These are phyloP conservation scores for Brassica napus DNA, from an alignment of 345 rosid genomes.

Conservation along the genomic window DNA sequence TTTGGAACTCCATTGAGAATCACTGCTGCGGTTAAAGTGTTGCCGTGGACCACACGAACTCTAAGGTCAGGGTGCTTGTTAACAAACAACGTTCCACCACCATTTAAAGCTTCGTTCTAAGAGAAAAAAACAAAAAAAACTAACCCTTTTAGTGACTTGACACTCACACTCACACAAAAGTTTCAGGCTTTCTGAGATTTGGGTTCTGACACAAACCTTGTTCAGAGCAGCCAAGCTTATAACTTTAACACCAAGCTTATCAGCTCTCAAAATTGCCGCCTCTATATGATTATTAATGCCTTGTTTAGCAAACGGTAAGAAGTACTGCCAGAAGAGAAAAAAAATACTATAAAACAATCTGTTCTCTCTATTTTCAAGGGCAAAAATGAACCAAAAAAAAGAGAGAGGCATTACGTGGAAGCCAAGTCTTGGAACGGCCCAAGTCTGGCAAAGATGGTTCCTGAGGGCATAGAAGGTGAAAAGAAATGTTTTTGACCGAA, in stretches of 20 bases:
- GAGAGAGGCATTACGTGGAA: constrained; percentile 59
- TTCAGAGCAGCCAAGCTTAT: constrained; percentile 89
- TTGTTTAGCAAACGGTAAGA: constrained; percentile 83
- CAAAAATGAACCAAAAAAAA: background rate
- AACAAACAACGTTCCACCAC: constrained; percentile 92
- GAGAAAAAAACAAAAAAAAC: background rate
- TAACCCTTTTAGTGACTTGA: constrained; percentile 6
- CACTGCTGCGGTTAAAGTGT: constrained; percentile 95
- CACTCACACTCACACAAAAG: background rate
- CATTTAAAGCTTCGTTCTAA: constrained; percentile 94
- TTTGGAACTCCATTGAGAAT: constrained; percentile 73
- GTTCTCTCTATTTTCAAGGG: constrained; percentile 20
- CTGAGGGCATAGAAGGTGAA: constrained; percentile 63
- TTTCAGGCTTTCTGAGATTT: background rate
- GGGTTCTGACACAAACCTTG: constrained; percentile 22
- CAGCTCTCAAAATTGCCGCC: constrained; percentile 75
- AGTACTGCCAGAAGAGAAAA: constrained; percentile 61
- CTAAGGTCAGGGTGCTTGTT: constrained; percentile 73
- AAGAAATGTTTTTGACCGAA: constrained; percentile 67
- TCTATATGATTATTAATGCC: constrained; percentile 88
- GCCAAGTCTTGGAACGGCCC: constrained; percentile 89
- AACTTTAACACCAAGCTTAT: constrained; percentile 82
- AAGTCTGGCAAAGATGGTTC: constrained; percentile 66
- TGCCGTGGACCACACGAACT: constrained; percentile 95
- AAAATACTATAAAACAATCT: constrained; percentile 2